A percentile compares a stretch with the other conserved stretches of the same genome.
Evolutionary conservation across 371 early-diverging fungal genomes (phyloP).

Genomic region (Mortierella sp.): DNA sequence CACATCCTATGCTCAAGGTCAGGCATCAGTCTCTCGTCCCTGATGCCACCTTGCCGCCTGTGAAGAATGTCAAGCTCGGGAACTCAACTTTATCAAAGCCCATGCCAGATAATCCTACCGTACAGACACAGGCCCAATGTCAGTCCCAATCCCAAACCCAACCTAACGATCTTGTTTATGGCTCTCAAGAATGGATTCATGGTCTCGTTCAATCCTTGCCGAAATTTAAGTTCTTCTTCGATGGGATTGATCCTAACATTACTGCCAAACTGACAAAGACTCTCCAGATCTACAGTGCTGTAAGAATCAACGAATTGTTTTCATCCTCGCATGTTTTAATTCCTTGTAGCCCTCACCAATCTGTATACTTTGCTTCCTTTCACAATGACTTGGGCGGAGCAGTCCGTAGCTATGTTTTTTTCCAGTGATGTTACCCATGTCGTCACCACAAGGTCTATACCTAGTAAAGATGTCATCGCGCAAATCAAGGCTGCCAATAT

Average conservation of each 20-base stretch:
- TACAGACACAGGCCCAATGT: not conserved
- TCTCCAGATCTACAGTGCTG: conserved; percentile 17
- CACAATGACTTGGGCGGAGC: not conserved
- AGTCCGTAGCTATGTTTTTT: conserved; percentile 36
- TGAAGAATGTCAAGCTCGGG: not conserved
- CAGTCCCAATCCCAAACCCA: conserved; percentile 1
- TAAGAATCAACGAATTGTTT: conserved; percentile 8
- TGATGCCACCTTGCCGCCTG: not conserved
- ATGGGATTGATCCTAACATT: conserved; percentile 27
- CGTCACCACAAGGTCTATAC: conserved; percentile 37
- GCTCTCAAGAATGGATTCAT: conserved; percentile 31
- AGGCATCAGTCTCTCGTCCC: not conserved
- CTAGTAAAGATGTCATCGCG: conserved; percentile 16
- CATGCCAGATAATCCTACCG: not conserved
- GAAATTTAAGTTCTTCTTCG: conserved; percentile 32
- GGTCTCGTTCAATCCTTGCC: conserved; percentile 13
- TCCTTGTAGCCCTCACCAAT: no score
- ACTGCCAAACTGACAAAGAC: conserved; percentile 15
- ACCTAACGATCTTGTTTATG: conserved; percentile 4
- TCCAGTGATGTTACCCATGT: conserved; percentile 48
- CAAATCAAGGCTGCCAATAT: conserved; percentile 3
- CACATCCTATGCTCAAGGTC: conserved; percentile 6
- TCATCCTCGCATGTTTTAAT: not conserved
- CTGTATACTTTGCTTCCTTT: not conserved
- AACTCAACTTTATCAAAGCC: not conserved